phyloP scores from a whole-genome alignment of 192 early-diverging fungal species.

The Umbelopsis sp. region DNA sequence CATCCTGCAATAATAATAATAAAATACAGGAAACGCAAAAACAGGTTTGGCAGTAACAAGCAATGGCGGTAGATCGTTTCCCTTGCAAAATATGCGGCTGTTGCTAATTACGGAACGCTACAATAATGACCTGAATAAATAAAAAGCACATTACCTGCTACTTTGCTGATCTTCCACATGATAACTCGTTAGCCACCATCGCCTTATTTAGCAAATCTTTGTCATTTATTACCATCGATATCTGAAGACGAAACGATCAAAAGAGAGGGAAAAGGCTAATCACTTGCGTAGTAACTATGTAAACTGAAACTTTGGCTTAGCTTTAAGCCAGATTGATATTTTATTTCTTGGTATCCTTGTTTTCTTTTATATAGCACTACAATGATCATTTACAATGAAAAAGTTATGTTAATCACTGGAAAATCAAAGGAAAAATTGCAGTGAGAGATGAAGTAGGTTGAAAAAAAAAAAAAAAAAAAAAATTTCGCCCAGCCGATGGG shows the following conservation, averaged over 20 bases:
- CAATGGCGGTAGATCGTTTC: background rate
- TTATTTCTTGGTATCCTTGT: too few relatives aligned
- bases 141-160: background rate
- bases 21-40: too few relatives aligned
- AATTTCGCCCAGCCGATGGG: background rate
- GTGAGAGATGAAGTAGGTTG: background rate
- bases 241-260: too few relatives aligned
- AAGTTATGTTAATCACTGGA: too few relatives aligned
- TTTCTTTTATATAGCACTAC: too few relatives aligned
- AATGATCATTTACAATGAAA: too few relatives aligned
- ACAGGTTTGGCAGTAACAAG: background rate
- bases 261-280: too few relatives aligned
- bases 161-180: constrained; percentile 15
- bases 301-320: too few relatives aligned
- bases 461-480: background rate
- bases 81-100: background rate
- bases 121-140: background rate
- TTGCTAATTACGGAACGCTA: background rate
- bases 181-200: background rate
- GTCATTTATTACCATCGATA: background rate
- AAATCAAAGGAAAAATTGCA: too few relatives aligned
- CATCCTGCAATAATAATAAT: too few relatives aligned
- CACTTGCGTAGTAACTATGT: too few relatives aligned
- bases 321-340: too few relatives aligned
- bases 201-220: background rate